Evolutionary conservation across 2,329 filamentous ascomycete species (phyloP).

Genomic region (Didymella exigua): DNA sequence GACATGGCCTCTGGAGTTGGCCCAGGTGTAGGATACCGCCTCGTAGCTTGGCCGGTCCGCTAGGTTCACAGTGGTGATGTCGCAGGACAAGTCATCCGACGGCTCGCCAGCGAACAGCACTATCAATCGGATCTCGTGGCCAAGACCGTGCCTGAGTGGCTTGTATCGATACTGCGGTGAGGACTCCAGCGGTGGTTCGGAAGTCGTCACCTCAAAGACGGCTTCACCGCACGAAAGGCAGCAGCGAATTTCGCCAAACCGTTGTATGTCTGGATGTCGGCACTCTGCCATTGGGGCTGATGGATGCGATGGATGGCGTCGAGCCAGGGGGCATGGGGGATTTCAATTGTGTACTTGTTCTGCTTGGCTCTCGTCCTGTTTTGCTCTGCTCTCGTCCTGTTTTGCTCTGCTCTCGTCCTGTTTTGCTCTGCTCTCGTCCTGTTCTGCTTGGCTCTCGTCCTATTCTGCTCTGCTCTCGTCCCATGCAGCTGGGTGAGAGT

Average conservation of each 20-base stretch:
- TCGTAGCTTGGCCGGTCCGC: constrained; percentile 24
- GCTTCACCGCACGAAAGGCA: constrained; percentile 13
- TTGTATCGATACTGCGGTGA: background rate
- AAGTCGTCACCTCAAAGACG: background rate
- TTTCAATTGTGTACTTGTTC: too few relatives aligned
- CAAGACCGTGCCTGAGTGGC: background rate
- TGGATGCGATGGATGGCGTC: too few relatives aligned
- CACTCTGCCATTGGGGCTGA: constrained; percentile 11
- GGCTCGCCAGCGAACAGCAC: constrained; percentile 11
- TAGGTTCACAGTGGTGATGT: constrained; percentile 22
- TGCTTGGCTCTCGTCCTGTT: too few relatives aligned
- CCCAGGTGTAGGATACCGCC: constrained; percentile 33
- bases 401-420: too few relatives aligned
- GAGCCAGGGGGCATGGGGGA: too few relatives aligned
- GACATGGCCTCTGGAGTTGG: constrained; percentile 1
- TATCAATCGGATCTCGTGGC: constrained; percentile 23
- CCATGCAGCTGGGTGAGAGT: background rate
- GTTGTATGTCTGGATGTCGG: constrained; percentile 8
- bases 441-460: too few relatives aligned
- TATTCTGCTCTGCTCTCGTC: too few relatives aligned
- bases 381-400: too few relatives aligned
- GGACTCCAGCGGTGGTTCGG: background rate
- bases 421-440: too few relatives aligned
- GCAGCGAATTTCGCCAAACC: constrained; percentile 4
- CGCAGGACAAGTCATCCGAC: constrained; percentile 12